Evolutionary conservation across 2,329 filamentous ascomycete species (phyloP), one percentile per base, ranked within the genome.

Genomic region (Alternaria postmessia): DNA sequence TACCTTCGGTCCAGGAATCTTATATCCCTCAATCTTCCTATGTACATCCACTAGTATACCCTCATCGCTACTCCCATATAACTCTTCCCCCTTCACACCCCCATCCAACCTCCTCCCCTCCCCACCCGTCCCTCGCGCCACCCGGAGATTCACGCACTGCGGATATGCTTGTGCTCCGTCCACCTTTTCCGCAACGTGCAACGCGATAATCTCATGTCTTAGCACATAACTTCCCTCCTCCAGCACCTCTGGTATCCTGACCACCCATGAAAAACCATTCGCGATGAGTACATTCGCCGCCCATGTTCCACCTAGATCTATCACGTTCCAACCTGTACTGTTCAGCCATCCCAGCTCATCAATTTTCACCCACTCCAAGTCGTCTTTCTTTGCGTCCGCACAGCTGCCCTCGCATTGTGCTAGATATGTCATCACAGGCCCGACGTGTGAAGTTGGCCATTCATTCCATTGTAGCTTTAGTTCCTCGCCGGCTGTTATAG

Each of bases 401-500:
- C 68, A 71, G 30, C 57, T 59, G 1, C 61, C 59, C 12, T 68
- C 67, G 54, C 74, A 76, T 6, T 49, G 43, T 11, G 76, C 75
- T 1, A 79, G 59, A 51, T 78, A 78, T 6, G 66, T 70, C 24
- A 79, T 47, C 0, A 78, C 69, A 2, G 76, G 75, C 0, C 77
- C 76, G 28, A 74, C 68, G 14, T 36, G 32, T 1, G 32, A 36
- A 57, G 56, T 56, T 8, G 75, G 74, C 74, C 74, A 75, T 55
- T 68, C 66, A 1, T 85, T 87, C 86, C 86, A 88, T 44, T 80
- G 76, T 5, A 88, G 32, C 22, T 28, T 76, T 61, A 91, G 73
- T 9, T 81, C 81, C 64, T 80, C 79, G 54, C 89, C 89, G 6
- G 88, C 88, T 6, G 81, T 79, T 18, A 88, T 82, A 12, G 83